Conservation (phyloP, 2,329 filamentous ascomycete genomes). For the Thelonectria rubi region DNA sequence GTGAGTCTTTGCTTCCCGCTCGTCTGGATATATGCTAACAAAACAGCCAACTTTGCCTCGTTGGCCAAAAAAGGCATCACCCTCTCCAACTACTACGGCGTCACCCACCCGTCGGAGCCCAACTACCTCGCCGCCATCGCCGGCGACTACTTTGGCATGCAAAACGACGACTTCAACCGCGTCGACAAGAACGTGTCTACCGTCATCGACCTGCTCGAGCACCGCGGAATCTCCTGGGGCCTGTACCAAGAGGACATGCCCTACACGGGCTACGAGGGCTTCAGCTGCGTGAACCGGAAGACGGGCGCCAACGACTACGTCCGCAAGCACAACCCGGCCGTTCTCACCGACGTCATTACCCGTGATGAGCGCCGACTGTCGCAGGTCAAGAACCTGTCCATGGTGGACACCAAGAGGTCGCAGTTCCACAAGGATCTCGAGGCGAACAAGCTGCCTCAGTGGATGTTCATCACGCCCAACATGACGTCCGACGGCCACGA, state of each 20-base stretch:
- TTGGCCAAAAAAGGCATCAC: constrained; percentile 44
- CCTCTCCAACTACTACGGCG: constrained; percentile 53
- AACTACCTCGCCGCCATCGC: constrained; percentile 71
- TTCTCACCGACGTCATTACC: constrained; percentile 73
- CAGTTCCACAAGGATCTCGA: constrained; percentile 74
- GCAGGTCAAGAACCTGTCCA: constrained; percentile 75
- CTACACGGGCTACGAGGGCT: constrained; percentile 76
- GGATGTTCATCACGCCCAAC: constrained; percentile 77
- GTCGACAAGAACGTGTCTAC: constrained; percentile 70
- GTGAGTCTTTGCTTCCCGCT: constrained; percentile 48
- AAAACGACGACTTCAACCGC: constrained; percentile 65
- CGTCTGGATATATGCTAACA: neutral
- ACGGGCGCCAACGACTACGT: constrained; percentile 79
- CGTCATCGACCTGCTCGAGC: constrained; percentile 74
- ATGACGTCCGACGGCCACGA: constrained; percentile 83
- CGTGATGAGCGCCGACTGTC: constrained; percentile 66
- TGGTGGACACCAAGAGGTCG: constrained; percentile 53
- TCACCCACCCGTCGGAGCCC: constrained; percentile 74
- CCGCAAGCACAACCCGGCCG: constrained; percentile 78
- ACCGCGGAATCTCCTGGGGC: constrained; percentile 71
- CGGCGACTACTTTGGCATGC: constrained; percentile 71
- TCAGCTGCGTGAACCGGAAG: constrained; percentile 68
- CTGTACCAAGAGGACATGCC: constrained; percentile 83
- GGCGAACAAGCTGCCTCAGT: constrained; percentile 72
- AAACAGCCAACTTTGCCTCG: constrained; percentile 41